A percentile compares a stretch with the other conserved stretches of the same genome.
These are phyloP conservation scores for Boeremia exigua DNA, from an alignment of 2,329 filamentous ascomycete genomes.

Conservation along the genomic window DNA sequence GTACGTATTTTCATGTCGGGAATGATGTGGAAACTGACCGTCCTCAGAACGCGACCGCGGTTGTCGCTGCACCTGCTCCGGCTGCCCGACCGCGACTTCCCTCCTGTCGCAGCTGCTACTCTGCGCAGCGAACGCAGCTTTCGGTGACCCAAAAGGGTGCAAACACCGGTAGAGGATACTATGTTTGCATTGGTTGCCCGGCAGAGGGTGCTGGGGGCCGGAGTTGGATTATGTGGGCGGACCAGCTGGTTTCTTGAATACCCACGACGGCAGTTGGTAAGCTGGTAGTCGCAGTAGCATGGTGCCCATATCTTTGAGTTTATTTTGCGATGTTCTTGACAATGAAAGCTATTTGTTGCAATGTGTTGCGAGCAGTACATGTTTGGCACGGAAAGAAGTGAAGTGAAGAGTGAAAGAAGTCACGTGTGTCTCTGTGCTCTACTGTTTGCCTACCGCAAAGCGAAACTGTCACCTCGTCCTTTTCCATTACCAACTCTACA, in stretches of 20 bases:
- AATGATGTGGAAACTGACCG: not conserved
- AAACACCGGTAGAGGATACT: slow-evolving; percentile 3
- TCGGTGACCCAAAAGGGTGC: not conserved
- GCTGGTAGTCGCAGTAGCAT: too few species aligned
- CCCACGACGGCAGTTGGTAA: not conserved
- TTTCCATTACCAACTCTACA: too few species aligned
- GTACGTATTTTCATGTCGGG: not conserved
- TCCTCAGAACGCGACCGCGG: not conserved
- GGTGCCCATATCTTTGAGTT: too few species aligned
- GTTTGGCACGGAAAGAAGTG: too few species aligned
- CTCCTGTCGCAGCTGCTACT: slow-evolving; percentile 8
- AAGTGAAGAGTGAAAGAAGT: too few species aligned
- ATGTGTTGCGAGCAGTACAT: too few species aligned
- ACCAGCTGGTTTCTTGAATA: slow-evolving; percentile 5
- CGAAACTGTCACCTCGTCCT: too few species aligned
- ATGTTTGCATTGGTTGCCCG: slow-evolving; percentile 9
- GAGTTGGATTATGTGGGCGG: slow-evolving; percentile 13
- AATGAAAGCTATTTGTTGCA: too few species aligned
- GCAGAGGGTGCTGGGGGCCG: not conserved
- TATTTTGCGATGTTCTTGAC: too few species aligned
- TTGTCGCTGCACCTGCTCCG: not conserved
- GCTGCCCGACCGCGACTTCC: not conserved
- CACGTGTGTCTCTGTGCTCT: too few species aligned
- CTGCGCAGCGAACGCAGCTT: slow-evolving; percentile 5
- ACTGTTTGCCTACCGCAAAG: too few species aligned